Evolutionary conservation across 129 eudicot genomes (phyloP), one percentile per base, ranked within the genome.

Genomic region (Silybum marianum): DNA sequence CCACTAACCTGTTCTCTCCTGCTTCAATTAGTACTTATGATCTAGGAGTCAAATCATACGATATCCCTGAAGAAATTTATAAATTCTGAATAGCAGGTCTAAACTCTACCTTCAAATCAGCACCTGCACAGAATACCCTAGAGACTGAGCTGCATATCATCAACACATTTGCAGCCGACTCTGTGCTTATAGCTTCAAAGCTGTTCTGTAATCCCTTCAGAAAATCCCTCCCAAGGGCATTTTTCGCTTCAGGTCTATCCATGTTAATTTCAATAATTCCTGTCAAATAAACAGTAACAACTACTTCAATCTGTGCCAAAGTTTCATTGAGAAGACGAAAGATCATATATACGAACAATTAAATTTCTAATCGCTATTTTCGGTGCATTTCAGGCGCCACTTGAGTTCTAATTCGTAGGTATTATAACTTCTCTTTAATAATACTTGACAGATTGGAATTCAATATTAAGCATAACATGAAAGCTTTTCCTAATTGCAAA

Each of bases 81-180:
- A 65, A 19, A 19, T 65, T 65, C 22, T 11, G 13, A 77, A 65
- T 6, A 18, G 51, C 69, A 74, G 24, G 24, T 73, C 67, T 2
- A 42, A 66, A 81, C 2, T 44, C 44, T 86, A 96, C 99, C 99
- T 96, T 96, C 80, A 96, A 85, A 91, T 96, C 99, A 85, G 99
- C 99, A 81, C 99, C 99, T 72, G 99, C 96, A 90, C 99, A 96
- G 84, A 96, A 96, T 28, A 88, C 99, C 81, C 77, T 88, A 18
- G 98, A 89, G 54, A 96, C 98, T 34, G 90, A 91, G 80, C 99
- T 96, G 85, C 91, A 83, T 71, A 96, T 96, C 96, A 96, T 84
- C 91, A 96, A 73, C 72, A 91, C 98, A 74, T 89, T 91, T 62
- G 92, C 95, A 69, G 89, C 76, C 39, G 81, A 79, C 72, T 96